Conservation (phyloP, 78 protist species). For the Capsaspora owczarzaki region DNA sequence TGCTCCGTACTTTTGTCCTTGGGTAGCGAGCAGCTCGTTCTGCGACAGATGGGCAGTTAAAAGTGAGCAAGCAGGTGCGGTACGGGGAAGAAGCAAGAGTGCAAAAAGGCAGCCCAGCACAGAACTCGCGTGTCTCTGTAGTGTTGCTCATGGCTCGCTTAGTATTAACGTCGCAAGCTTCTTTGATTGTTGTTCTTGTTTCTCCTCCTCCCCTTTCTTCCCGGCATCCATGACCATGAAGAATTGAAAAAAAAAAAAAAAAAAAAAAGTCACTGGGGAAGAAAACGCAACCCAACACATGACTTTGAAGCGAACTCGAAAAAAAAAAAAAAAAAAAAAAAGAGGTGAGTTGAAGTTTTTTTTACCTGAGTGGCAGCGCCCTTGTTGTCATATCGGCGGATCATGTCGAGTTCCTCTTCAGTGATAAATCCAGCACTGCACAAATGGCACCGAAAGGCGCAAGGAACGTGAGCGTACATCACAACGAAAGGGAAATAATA, state of each 20-base stretch:
- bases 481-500: no score
- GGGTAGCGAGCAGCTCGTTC: not conserved
- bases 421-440: not conserved
- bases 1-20: not conserved
- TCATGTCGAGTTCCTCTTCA: not conserved
- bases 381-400: not conserved
- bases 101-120: not conserved
- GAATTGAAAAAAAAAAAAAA: not conserved
- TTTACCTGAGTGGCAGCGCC: not conserved
- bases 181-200: not conserved
- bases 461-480: no score
- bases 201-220: not conserved
- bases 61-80: not conserved
- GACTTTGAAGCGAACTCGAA: not conserved
- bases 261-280: not conserved
- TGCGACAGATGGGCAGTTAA: not conserved
- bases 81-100: no score
- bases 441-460: no score
- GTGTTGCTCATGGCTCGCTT: not conserved
- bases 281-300: not conserved
- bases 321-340: not conserved
- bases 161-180: not conserved
- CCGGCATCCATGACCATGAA: not conserved
- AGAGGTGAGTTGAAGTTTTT: not conserved
- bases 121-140: not conserved